Percentiles rank a stretch among this genome's conserved stretches.
phyloP scores from a whole-genome alignment of 139 green algal genomes.

The Closterium sp. region DNA sequence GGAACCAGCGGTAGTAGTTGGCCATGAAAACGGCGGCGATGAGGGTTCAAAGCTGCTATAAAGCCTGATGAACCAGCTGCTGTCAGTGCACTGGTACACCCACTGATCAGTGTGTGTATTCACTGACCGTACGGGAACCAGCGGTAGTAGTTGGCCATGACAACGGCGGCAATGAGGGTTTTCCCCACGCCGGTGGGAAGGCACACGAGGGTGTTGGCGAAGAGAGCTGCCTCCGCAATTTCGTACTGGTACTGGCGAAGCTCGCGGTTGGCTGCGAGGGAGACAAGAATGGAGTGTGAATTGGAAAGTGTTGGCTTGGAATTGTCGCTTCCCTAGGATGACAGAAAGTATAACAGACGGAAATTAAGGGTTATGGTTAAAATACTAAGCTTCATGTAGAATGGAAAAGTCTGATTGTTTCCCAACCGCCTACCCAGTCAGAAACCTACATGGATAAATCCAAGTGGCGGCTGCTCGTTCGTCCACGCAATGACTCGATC shows the following conservation, averaged over 20 bases:
- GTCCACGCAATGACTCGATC: conserved; percentile 20
- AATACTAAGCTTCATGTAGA: too few species aligned
- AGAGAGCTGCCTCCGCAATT: conserved; percentile 64
- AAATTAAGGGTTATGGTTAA: not conserved
- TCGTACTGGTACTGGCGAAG: conserved; percentile 57
- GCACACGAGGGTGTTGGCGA: conserved; percentile 89
- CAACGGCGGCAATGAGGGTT: conserved; percentile 92
- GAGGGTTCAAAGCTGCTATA: conserved; percentile 52
- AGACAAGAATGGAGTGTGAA: not conserved
- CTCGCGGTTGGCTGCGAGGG: conserved; percentile 13
- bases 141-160: conserved; percentile 90
- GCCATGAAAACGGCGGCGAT: conserved; percentile 91
- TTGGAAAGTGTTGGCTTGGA: not conserved
- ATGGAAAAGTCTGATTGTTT: too few species aligned
- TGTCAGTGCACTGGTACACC: not conserved
- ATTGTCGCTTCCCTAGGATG: not conserved
- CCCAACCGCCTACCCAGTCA: not conserved
- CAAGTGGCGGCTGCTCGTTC: conserved; percentile 27
- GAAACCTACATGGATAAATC: conserved; percentile 38
- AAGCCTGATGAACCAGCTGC: not conserved
- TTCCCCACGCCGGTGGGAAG: conserved; percentile 95
- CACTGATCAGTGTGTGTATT: not conserved
- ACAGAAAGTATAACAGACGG: not conserved
- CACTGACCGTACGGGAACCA: conserved; percentile 78
- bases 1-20: conserved; percentile 93